Evolutionary conservation across 805 yeast genomes (phyloP).

Genomic region (Candida morakotiae): DNA sequence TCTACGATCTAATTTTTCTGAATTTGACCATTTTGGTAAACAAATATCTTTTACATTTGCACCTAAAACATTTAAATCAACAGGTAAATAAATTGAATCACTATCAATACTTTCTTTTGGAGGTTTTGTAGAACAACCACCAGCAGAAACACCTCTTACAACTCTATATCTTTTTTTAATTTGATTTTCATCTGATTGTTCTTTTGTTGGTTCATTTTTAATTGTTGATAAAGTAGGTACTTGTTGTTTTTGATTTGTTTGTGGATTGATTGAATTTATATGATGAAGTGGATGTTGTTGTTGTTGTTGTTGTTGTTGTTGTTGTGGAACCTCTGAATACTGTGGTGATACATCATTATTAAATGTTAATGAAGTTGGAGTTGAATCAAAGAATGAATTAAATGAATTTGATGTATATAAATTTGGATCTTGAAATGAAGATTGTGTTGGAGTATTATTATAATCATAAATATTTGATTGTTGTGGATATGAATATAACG

Average conservation of each 20-base stretch:
- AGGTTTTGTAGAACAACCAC: constrained; percentile 54
- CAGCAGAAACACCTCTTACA: constrained; percentile 55
- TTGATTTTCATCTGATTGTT: background rate
- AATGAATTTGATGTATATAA: constrained; percentile 2
- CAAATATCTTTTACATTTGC: constrained; percentile 48
- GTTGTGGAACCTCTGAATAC: background rate
- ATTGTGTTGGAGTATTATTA: constrained; percentile 3
- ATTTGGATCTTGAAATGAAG: constrained; percentile 2
- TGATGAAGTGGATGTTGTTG: background rate
- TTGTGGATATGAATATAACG: constrained; percentile 5
- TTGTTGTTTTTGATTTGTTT: background rate
- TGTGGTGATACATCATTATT: background rate
- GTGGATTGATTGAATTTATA: background rate
- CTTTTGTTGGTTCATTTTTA: background rate
- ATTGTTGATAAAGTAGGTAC: background rate
- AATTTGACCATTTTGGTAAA: constrained; percentile 44
- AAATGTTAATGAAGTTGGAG: constrained; percentile 4
- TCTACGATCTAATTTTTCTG: constrained; percentile 47
- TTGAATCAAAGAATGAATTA: constrained; percentile 8
- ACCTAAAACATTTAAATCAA: constrained; percentile 40
- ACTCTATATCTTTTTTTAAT: constrained; percentile 32
- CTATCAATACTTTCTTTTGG: constrained; percentile 38
- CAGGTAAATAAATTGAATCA: constrained; percentile 38
- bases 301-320: background rate
- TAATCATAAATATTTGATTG: constrained; percentile 2